Evolutionary conservation across 306 rosid genomes (phyloP).

Genomic region (Adenanthera pavonina): DNA sequence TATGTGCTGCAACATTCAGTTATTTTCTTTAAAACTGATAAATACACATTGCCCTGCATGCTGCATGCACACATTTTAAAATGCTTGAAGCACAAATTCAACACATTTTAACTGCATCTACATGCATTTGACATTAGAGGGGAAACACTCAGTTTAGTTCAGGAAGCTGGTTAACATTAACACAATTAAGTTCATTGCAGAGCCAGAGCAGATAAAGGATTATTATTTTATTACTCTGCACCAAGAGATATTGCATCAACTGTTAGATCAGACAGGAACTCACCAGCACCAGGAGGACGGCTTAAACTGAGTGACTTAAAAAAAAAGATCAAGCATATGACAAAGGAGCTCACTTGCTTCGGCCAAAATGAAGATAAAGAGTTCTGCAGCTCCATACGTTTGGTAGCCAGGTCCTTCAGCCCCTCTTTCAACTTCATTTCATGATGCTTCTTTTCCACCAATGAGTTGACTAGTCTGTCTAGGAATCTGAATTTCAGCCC

Average conservation of each 20-base stretch:
- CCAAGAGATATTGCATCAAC: neutral
- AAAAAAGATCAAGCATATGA: neutral
- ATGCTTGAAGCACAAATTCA: no score
- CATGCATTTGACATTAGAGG: no score
- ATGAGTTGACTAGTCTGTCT: constrained; percentile 76
- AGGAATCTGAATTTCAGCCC: constrained; percentile 72
- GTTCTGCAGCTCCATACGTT: constrained; percentile 90
- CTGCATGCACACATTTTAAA: no score
- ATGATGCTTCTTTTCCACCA: constrained; percentile 91
- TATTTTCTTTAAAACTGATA: no score
- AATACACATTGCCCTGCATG: no score
- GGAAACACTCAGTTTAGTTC: no score
- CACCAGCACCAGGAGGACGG: neutral
- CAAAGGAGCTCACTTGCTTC: constrained; percentile 64
- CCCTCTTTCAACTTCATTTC: constrained; percentile 89
- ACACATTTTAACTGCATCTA: no score
- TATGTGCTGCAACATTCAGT: no score
- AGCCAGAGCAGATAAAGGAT: neutral
- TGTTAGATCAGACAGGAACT: neutral
- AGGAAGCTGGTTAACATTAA: no score
- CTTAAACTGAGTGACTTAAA: constrained; percentile 1
- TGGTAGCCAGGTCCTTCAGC: constrained; percentile 76
- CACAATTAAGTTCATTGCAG: no score
- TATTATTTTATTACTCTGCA: constrained; percentile 5
- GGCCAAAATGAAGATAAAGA: constrained; percentile 90